Base-by-base conservation (phyloP, 345 rosid species). In the Euphorbia lathyris region DNA sequence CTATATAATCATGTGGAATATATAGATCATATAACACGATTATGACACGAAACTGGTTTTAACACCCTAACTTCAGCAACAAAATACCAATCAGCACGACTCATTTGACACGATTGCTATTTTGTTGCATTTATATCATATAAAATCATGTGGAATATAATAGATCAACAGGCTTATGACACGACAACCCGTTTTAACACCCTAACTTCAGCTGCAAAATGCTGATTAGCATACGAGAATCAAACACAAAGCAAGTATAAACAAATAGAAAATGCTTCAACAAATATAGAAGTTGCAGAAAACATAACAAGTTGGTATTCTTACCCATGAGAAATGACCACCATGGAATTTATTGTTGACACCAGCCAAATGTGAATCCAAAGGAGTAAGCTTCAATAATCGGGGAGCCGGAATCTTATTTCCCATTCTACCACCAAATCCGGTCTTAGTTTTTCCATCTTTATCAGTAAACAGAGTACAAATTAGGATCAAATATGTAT, bases 311-410 rank as follows among this genome's bases (percentile, higher is more conserved):
- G 65, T 25, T 48, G 19, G 63, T 16, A 69, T 71, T 70, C 90
- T 81, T 90, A 94, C 98, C 98, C 98, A 94, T 40, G 98, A 94
- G 90, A 94, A 91, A 83, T 90, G 97, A 68, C 93, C 92, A 45
- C 92, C 89, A 4, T 94, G 98, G 63, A 91, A 90, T 78, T 86
- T 91, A 19, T 94, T 94, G 68, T 83, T 84, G n/a, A 62, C 82
- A 32, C 96, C 97, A 9, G 98, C 97, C 82, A 88, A 71, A 72
- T 91, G 97, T 36, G 97, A 94, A 77, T 94, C 96, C 70, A 91
- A 62, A 2, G 98, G 98, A 76, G 84, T 88, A 68, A 94, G 80
- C 95, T 94, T 94, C 85, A 94, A 77, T 80, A 94, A 73, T 77
- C 97, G 81, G 0, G 98, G 98, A 7, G 97, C 96, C 11, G 97